A percentile compares a stretch with the other conserved stretches of the same genome.
Conservation (phyloP, 768 basidiomycete genomes). For the Hericium coralloides region DNA sequence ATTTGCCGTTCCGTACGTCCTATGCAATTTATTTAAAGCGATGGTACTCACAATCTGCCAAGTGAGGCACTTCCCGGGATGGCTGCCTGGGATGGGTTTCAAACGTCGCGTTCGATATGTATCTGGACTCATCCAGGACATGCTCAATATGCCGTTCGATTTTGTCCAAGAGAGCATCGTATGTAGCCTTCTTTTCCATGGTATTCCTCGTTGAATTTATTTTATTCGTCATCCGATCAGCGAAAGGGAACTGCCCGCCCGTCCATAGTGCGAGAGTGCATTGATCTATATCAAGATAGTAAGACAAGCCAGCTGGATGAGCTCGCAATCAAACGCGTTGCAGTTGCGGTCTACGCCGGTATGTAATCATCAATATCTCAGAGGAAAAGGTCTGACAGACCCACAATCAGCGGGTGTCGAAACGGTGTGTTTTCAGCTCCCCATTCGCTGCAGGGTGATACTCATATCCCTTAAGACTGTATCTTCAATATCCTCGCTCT, state of each 20-base stretch:
- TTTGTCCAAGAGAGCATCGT: neutral
- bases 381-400: neutral
- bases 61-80: slow-evolving; percentile 2
- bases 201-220: too few relatives aligned
- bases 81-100: slow-evolving; percentile 4
- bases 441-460: neutral
- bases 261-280: neutral
- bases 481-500: neutral
- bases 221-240: neutral
- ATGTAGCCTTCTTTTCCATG: neutral
- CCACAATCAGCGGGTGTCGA: neutral
- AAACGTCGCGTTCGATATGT: neutral
- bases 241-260: neutral
- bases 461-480: neutral
- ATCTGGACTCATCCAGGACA: neutral
- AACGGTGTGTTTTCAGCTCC: neutral
- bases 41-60: neutral
- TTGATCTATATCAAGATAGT: neutral
- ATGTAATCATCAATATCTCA: neutral
- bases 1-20: slow-evolving; percentile 21
- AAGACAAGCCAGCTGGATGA: neutral
- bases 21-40: neutral
- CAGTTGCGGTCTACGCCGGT: neutral
- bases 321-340: neutral
- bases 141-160: neutral